A percentile compares a stretch with the other conserved stretches of the same genome.
phyloP scores from a whole-genome alignment of 495 filamentous ascomycete genomes.

The Lichina pygmaea region DNA sequence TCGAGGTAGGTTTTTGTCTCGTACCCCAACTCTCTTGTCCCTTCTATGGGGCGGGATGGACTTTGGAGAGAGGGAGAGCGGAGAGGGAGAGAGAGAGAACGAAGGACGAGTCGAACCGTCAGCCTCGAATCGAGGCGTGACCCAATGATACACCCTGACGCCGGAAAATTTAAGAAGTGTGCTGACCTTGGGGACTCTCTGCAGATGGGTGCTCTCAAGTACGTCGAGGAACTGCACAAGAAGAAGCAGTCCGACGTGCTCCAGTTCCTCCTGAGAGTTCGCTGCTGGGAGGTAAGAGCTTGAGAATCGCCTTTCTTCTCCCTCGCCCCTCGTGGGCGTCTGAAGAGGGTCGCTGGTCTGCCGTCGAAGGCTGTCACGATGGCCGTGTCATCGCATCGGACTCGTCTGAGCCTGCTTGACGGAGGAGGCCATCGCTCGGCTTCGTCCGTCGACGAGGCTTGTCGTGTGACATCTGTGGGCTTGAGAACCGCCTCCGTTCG shows the following conservation, averaged over 20 bases:
- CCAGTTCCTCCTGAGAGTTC: conserved; percentile 96
- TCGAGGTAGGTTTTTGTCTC: no score
- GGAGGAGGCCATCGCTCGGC: no score
- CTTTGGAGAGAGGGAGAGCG: no score
- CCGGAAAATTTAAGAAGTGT: not conserved
- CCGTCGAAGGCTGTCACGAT: not conserved
- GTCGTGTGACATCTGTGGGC: no score
- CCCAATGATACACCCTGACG: not conserved
- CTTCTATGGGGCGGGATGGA: no score
- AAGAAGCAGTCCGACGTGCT: conserved; percentile 99
- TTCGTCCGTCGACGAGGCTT: no score
- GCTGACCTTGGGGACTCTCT: not conserved
- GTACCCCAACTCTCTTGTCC: no score
- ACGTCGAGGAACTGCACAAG: conserved; percentile 99
- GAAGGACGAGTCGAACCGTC: not conserved
- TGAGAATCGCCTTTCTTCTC: not conserved
- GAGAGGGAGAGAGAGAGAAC: no score
- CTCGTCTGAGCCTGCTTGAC: no score
- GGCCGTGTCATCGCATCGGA: not conserved
- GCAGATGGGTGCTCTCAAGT: conserved; percentile 86
- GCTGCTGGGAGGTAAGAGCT: conserved; percentile 97
- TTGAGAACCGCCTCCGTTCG: no score
- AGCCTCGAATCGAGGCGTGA: not conserved
- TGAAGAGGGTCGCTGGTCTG: not conserved
- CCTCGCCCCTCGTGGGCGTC: not conserved